Conservation (phyloP, 768 basidiomycete genomes). For the Termitomyces titanicus region DNA sequence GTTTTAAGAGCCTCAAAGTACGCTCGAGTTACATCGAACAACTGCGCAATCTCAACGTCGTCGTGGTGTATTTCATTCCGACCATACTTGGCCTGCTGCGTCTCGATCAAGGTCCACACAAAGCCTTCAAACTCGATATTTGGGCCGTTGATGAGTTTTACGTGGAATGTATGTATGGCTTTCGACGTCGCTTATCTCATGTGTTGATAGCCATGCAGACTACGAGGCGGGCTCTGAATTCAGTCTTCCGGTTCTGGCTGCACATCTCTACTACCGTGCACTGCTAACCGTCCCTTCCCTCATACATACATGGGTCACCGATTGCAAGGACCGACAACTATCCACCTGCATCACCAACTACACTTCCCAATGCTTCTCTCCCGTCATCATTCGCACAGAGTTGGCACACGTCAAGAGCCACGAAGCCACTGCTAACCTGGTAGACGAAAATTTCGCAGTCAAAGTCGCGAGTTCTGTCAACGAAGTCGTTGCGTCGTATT, state of each 20-base stretch:
- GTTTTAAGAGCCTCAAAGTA: slow-evolving; percentile 79
- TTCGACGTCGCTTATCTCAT: background rate
- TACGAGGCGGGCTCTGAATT: slow-evolving; percentile 51
- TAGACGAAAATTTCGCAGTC: slow-evolving; percentile 76
- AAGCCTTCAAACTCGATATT: slow-evolving; percentile 73
- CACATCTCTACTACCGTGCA: slow-evolving; percentile 87
- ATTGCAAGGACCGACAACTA: slow-evolving; percentile 87
- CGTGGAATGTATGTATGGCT: slow-evolving; percentile 52
- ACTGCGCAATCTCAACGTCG: slow-evolving; percentile 64
- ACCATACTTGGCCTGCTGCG: slow-evolving; percentile 62
- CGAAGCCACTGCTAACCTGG: slow-evolving; percentile 47
- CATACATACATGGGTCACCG: slow-evolving; percentile 80
- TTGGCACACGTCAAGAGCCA: slow-evolving; percentile 68
- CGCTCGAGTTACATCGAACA: slow-evolving; percentile 85
- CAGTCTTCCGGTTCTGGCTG: slow-evolving; percentile 65
- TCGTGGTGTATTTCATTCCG: slow-evolving; percentile 66
- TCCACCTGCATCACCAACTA: slow-evolving; percentile 72
- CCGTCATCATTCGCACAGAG: slow-evolving; percentile 81
- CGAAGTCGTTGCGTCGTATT: slow-evolving; percentile 82
- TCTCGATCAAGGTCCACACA: slow-evolving; percentile 60
- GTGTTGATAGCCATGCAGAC: slow-evolving; percentile 34
- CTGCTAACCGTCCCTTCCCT: slow-evolving; percentile 82
- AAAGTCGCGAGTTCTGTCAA: slow-evolving; percentile 70
- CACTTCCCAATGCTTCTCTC: slow-evolving; percentile 84
- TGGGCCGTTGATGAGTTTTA: slow-evolving; percentile 87